Base-by-base conservation (phyloP, 1,139 yeast genomes). In the Blastobotrys petasosporus region DNA sequence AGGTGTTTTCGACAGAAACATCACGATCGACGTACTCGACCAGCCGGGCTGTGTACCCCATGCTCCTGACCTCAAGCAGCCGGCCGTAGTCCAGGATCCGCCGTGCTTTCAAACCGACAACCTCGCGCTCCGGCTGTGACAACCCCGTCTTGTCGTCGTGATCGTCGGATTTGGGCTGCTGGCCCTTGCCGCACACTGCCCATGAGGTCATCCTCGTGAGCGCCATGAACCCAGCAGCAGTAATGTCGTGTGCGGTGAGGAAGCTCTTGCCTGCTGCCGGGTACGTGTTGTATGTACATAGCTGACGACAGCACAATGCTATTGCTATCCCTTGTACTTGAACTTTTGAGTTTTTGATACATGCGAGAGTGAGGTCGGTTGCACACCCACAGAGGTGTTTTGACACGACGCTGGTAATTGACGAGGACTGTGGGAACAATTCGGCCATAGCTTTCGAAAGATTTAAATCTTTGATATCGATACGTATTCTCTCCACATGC, bases 221-320 rank as follows among this genome's bases (percentile, higher is more conserved):
- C 9, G 74, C 71, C 4, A 61, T 61, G 57, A 87, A 85, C n/a
- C 78, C 73, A 2, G 59, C 60, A 2, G 45, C 48, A 17, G 60
- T 58, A 8, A 63, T 55, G 0, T 60, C 54, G 32, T 60, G 53
- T 32, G 53, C 30, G 44, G 20, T 37, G 15, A 70, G 51, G 52
- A 64, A 71, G 50, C 29, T 68, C 8, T 61, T 56, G 35, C 81
- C 69, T 48, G 60, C 79, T 4, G 56, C 55, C 39, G 50, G 85
- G 72, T 61, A 77, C 67, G 46, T 77, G 70, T 57, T 82, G 59
- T 38, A 83, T 58, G 62, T 75, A 59, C 97, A 88, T n/a, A 82
- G 80, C 60, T 88, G 97, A 50, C 97, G 73, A 63, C 97, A 88
- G 59, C 97, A 88, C 85, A 88, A 81, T n/a, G 97, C 97, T 38